Evolutionary conservation across 208 protist species (phyloP).

Genomic region (Giardia muris): DNA sequence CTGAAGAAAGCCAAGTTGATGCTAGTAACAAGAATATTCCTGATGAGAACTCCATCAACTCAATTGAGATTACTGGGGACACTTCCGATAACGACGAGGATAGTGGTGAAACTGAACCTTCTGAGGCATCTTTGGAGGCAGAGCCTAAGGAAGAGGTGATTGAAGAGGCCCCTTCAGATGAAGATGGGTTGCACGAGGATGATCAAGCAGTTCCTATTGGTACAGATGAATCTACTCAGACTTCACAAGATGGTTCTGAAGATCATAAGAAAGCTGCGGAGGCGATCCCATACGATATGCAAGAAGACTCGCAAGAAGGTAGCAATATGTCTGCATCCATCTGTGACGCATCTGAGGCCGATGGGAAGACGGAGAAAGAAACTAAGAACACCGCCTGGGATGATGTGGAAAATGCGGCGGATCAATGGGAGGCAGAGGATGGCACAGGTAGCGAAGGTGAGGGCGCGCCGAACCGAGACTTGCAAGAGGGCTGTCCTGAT

Average conservation of each 20-base stretch:
- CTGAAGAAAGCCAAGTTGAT: too few species aligned
- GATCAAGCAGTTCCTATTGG: not conserved
- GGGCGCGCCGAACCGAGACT: not conserved
- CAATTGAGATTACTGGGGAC: too few species aligned
- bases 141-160: not conserved
- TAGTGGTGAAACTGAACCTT: conserved; percentile 39
- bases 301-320: not conserved
- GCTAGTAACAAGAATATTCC: too few species aligned
- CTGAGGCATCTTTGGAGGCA: conserved; percentile 29
- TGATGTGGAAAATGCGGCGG: not conserved
- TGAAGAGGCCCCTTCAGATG: not conserved
- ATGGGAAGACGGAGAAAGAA: not conserved
- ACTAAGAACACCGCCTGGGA: not conserved
- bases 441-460: not conserved
- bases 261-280: not conserved
- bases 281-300: not conserved
- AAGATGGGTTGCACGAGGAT: not conserved
- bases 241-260: not conserved
- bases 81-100: conserved; percentile 46
- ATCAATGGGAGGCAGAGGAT: conserved; percentile 15
- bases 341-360: not conserved
- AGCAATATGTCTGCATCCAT: not conserved
- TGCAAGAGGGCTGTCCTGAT: not conserved
- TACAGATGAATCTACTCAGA: not conserved
- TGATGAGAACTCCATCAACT: too few species aligned